Evolutionary conservation across 2,329 filamentous ascomycete genomes (phyloP), one percentile per base, ranked within the genome.

Genomic region (Paraphoma chrysanthemicola): DNA sequence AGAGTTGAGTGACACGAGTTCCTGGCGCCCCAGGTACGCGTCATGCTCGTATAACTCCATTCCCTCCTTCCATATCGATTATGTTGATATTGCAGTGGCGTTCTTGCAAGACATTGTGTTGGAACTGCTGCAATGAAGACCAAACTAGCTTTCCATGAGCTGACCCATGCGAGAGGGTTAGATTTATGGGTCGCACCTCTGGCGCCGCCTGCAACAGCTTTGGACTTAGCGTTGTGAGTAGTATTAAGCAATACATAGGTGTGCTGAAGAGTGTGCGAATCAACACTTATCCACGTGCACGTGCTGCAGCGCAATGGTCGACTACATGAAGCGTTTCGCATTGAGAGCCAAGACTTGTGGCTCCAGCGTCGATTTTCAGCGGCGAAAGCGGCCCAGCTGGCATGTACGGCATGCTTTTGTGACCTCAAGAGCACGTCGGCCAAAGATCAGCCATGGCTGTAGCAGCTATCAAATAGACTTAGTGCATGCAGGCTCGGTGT

Each of bases 41-140:
- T 23, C 23, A 23, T 23, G 23, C 23, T 23, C 23, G 23, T 23
- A 23, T 23, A 23, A 5, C 18, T 16, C 14, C 33, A 14, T 17
- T 3, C 12, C 8, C 14, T 30, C 23, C 18, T 28, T 48, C 36
- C 39, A 51, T 52, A 45, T 28, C 17, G 23, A 31, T 43, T 45
- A 28, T 36, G 38, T 17, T 31, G 28, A n/a, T 31, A 57, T 46
- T 44, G 42, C 33, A 46, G 42, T 56, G 54, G 54, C 54, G 54
- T 44, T 30, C 41, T 28, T 56, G 52, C 53, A 52, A 48, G 28
- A 50, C 54, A 48, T 38, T 14, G 46, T 36, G 9, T 36, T 49
- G 30, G 10, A 41, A 17, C 12, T 45, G 2, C 14, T 46, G 33
- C 31, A 39, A 45, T 38, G 39, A 29, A 30, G 17, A 9, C 8